Base-by-base conservation (phyloP, 2,329 filamentous ascomycete genomes). In the Ceratocystis variospora region DNA sequence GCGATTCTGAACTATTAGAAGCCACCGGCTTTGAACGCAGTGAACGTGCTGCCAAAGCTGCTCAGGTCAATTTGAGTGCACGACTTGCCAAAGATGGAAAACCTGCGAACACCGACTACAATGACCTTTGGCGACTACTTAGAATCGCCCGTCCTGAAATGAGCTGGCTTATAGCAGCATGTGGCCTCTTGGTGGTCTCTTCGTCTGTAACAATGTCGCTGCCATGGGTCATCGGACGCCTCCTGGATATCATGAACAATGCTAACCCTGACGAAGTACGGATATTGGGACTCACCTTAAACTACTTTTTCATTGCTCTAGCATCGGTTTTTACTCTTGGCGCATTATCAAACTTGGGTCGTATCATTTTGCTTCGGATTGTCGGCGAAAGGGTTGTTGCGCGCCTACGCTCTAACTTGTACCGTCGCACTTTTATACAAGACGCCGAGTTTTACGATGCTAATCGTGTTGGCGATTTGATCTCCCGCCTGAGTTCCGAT, bases 391-490 rank as follows among this genome's bases (percentile, higher is more conserved):
- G 94, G 53, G 94, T 99, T 67, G 94, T 99, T 65, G 87, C 93
- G 10, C 85, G 93, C 71, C 81, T 99, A 66, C 85, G 94, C 68
- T 93, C 92, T 17, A 88, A 90, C 73, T 84, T 99, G 3, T 99
- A 96, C 78, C 85, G 90, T 70, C 85, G 88, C 70, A 99, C 94
- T 0, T 96, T 95, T 71, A 83, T 94, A n/a, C 94, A 99, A 75
- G 94, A 99, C 75, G 94, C 94, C 67, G 94, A 97, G 73, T 99
- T 99, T 78, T 99, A 99, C 73, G 94, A 99, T 74, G 94, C 94
- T 48, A 99, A 99, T 77, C 84, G 94, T 31, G 92, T 96, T 31
- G 94, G 94, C 74, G 94, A 99, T 74, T 79, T 99, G 71, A 96
- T 99, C 72, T 97, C 93, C 46, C 87, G 95, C 46, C 84, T 99